Conservation (phyloP, 2,329 filamentous ascomycete species). For the Ceratocystis eucalypticola region DNA sequence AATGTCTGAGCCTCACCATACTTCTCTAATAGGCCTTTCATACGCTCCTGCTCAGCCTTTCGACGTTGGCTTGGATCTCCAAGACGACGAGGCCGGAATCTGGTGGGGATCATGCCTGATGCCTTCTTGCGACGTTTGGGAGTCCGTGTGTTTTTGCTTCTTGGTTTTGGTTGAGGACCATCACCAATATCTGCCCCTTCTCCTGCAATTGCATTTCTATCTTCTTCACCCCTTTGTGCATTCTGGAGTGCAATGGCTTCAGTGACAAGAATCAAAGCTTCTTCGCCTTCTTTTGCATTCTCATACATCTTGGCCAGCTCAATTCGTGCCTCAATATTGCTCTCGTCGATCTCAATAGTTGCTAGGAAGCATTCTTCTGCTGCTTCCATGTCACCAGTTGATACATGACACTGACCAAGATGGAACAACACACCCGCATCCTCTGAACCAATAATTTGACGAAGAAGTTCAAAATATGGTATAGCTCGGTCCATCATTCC, state of each 20-base stretch:
- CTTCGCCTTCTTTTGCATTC: slow-evolving; percentile 54
- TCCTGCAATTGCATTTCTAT: slow-evolving; percentile 62
- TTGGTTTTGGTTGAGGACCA: slow-evolving; percentile 61
- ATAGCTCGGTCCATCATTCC: slow-evolving; percentile 32
- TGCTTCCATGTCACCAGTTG: slow-evolving; percentile 47
- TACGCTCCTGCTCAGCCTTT: slow-evolving; percentile 33
- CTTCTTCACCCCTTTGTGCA: slow-evolving; percentile 44
- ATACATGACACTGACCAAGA: slow-evolving; percentile 56
- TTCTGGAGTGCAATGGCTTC: slow-evolving; percentile 57
- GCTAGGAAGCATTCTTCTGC: slow-evolving; percentile 68
- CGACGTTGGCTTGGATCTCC: slow-evolving; percentile 33
- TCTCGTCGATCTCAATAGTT: slow-evolving; percentile 56
- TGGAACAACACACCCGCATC: slow-evolving; percentile 41
- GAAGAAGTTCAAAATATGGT: slow-evolving; percentile 43
- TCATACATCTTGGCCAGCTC: slow-evolving; percentile 79
- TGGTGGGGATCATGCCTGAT: slow-evolving; percentile 33
- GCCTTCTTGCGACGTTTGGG: slow-evolving; percentile 56
- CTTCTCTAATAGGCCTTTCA: slow-evolving; percentile 29
- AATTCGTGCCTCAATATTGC: slow-evolving; percentile 62
- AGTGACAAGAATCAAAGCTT: slow-evolving; percentile 63
- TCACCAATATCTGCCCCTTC: slow-evolving; percentile 65
- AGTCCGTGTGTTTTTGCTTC: slow-evolving; percentile 65
- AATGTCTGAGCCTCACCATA: slow-evolving; percentile 34
- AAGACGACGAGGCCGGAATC: slow-evolving; percentile 35
- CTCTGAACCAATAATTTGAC: slow-evolving; percentile 34